These are phyloP conservation scores for Penicillium antarcticum DNA, from an alignment of 495 filamentous ascomycete species.

Conservation along the genomic window DNA sequence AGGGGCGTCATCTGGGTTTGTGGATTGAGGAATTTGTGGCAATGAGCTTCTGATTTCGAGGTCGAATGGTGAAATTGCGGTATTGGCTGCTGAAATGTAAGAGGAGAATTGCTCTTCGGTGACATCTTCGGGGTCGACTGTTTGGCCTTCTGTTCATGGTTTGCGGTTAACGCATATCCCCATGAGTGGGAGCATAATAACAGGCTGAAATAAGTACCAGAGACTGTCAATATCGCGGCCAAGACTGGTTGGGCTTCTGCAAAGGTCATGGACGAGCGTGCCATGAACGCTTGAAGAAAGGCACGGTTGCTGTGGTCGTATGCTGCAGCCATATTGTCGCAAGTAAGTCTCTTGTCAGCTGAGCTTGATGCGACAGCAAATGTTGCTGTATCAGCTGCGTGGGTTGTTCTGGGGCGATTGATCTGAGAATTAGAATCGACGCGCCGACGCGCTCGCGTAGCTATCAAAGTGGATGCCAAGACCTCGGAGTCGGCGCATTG, in stretches of 20 bases:
- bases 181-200: neutral
- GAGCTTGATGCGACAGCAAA: neutral
- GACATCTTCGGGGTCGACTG: constrained; percentile 53
- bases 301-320: constrained; percentile 76
- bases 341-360: neutral
- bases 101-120: constrained; percentile 63
- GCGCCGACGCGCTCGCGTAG: constrained; percentile 16
- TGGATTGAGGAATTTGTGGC: constrained; percentile 49
- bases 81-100: constrained; percentile 67
- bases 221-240: constrained; percentile 66
- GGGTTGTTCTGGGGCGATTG: neutral
- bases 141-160: constrained; percentile 31
- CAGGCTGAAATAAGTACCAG: constrained; percentile 28
- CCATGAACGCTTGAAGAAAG: constrained; percentile 90
- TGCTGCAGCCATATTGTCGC: constrained; percentile 16
- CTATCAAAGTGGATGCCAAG: constrained; percentile 12
- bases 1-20: constrained; percentile 6
- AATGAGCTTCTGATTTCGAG: constrained; percentile 74
- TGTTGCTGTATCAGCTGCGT: neutral
- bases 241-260: constrained; percentile 68
- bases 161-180: neutral
- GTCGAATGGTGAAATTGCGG: constrained; percentile 73
- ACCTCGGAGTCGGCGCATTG: too few species aligned
- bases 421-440: constrained; percentile 7
- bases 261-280: constrained; percentile 71